These are phyloP conservation scores for Coemansia sp. DNA, from an alignment of 192 early-diverging fungal genomes.

Conservation along the genomic window DNA sequence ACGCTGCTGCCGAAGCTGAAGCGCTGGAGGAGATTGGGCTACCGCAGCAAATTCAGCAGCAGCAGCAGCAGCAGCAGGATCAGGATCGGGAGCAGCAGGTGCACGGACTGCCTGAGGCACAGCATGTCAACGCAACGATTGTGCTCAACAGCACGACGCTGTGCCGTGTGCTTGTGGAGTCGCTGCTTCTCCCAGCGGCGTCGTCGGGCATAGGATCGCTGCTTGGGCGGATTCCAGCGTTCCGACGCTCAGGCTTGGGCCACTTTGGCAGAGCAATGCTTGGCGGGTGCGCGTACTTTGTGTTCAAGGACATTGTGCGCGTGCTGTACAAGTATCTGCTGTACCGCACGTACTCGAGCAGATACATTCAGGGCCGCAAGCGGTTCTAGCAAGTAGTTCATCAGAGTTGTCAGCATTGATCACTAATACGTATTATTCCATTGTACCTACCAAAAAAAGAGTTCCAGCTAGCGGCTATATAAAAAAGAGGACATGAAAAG, in stretches of 20 bases:
- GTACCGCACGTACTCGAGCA: slow-evolving; percentile 46
- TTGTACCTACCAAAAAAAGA: background rate
- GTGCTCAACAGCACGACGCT: slow-evolving; percentile 58
- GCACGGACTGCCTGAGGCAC: slow-evolving; percentile 5
- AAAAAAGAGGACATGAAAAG: slow-evolving; percentile 2
- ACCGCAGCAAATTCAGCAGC: slow-evolving; percentile 9
- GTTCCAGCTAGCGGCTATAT: background rate
- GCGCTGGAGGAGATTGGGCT: background rate
- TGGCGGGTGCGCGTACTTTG: slow-evolving; percentile 60
- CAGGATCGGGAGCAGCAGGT: slow-evolving; percentile 2
- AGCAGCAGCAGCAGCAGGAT: slow-evolving; percentile 20
- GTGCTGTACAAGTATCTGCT: slow-evolving; percentile 61
- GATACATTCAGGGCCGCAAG: slow-evolving; percentile 47
- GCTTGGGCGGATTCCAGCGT: slow-evolving; percentile 54
- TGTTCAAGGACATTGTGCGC: slow-evolving; percentile 62
- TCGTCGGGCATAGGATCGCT: slow-evolving; percentile 63
- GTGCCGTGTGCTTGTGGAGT: slow-evolving; percentile 64
- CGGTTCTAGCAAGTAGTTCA: slow-evolving; percentile 8
- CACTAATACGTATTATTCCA: background rate
- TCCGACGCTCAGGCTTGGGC: slow-evolving; percentile 52
- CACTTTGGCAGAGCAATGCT: slow-evolving; percentile 58
- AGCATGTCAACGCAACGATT: slow-evolving; percentile 57
- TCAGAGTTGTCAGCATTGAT: background rate
- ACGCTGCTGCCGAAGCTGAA: background rate
- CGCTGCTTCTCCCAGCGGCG: slow-evolving; percentile 66